Evolutionary conservation across 2,329 filamentous ascomycete species (phyloP), one percentile per base, ranked within the genome.

Genomic region (Venturia effusa): DNA sequence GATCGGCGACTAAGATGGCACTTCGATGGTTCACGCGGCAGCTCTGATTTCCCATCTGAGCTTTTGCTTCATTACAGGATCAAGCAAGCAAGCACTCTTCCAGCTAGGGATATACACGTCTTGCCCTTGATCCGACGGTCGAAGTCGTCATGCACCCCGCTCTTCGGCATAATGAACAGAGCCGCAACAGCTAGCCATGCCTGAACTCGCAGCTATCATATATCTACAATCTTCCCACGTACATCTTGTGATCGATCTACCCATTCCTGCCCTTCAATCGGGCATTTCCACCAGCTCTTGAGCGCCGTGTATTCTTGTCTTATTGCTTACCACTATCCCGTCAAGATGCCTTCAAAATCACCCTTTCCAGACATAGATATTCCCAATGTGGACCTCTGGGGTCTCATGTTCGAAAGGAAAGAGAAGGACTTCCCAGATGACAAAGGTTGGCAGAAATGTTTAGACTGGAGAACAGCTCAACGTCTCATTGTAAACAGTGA

Each of bases 331-430:
- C 27, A 34, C 27, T 55, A 10, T 15, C 13, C 4, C 8, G 15
- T 57, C 30, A 57, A 34, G n/a, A 64, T 64, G 62, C 37, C 55
- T 22, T 55, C 62, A 10, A 64, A 61, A 19, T 64, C 62, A 4
- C 55, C 62, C 19, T 64, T 60, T 40, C 55, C 62, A 22, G 62
- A 64, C 11, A 32, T 61, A 22, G 54, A 64, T 24, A 64, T 64
- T 13, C 62, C 62, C 19, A 51, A 64, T 39, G 55, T 64, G 2
- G 62, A 64, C 22, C 62, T 64, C 8, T 64, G 62, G 62, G 62
- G 54, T 27, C 41, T 64, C 19, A 64, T 64, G 37, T 64, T 64
- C n/a, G 62, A 64, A 17, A 48, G 62, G 24, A 61, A 61, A 37
- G 39, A 64, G n/a, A 48, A 41, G 30, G 54, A 41, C 7, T 64